These are phyloP conservation scores for Fusarium torulosum DNA, from an alignment of 2,329 filamentous ascomycete genomes.

Conservation along the genomic window DNA sequence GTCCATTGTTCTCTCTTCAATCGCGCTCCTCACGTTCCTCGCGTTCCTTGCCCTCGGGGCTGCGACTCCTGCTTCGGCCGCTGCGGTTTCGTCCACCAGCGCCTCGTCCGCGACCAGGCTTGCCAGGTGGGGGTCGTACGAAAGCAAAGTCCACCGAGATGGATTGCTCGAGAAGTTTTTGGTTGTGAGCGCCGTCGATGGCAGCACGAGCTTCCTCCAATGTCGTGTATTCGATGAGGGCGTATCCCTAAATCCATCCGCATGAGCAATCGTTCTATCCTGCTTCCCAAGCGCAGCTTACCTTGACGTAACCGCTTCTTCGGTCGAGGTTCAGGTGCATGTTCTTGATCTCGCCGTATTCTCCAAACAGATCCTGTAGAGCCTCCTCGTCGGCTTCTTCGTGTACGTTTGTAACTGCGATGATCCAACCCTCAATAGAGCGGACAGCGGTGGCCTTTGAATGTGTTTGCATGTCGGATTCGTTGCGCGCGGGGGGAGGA, in stretches of 20 bases:
- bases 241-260: conserved; percentile 73
- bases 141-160: conserved; percentile 87
- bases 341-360: conserved; percentile 90
- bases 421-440: conserved; percentile 90
- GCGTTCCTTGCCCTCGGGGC: conserved; percentile 57
- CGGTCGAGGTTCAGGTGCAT: conserved; percentile 85
- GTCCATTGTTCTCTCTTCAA: conserved; percentile 23
- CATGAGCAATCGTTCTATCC: background rate
- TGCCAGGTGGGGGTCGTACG: conserved; percentile 78
- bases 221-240: conserved; percentile 85
- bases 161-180: conserved; percentile 84
- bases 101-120: conserved; percentile 55
- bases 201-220: conserved; percentile 83
- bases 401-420: conserved; percentile 88
- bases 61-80: conserved; percentile 63
- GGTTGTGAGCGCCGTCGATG: conserved; percentile 81
- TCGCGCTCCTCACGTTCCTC: conserved; percentile 49
- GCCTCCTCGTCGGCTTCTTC: conserved; percentile 89
- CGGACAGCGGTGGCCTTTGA: conserved; percentile 83
- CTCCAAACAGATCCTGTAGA: conserved; percentile 83
- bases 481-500: conserved; percentile 60
- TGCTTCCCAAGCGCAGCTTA: conserved; percentile 50
- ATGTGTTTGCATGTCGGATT: conserved; percentile 77
- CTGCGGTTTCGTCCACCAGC: conserved; percentile 58
- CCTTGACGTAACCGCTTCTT: conserved; percentile 89